phyloP scores from a whole-genome alignment of 140 eudicot genomes.

The Flaveria floridana region DNA sequence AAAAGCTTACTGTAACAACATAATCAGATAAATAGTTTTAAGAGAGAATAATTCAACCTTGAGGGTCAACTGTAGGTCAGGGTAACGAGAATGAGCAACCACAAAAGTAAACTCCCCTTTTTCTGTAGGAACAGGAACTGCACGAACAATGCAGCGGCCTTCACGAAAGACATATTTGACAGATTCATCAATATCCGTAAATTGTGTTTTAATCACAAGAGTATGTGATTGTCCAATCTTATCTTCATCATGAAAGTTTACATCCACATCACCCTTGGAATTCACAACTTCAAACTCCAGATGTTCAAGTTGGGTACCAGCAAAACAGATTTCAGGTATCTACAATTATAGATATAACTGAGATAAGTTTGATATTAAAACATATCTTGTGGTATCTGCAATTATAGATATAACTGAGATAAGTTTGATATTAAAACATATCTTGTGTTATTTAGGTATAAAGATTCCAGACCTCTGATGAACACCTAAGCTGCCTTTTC shows the following conservation, averaged over 20 bases:
- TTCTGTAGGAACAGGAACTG: constrained; percentile 55
- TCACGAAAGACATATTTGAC: constrained; percentile 47
- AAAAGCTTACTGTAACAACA: constrained; percentile 7
- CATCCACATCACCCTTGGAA: constrained; percentile 57
- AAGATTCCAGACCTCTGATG: constrained; percentile 41
- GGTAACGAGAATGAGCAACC: constrained; percentile 54
- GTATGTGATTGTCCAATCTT: constrained; percentile 50
- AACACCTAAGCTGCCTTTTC: constrained; percentile 46
- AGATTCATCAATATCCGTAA: constrained; percentile 40
- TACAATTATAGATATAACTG: constrained; percentile 24
- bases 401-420: too few species aligned
- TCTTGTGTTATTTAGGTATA: neutral
- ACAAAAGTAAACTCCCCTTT: constrained; percentile 46
- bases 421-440: too few species aligned
- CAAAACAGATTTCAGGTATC: constrained; percentile 56
- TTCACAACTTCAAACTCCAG: constrained; percentile 53
- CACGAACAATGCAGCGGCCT: constrained; percentile 61
- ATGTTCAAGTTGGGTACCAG: constrained; percentile 60
- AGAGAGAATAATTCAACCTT: constrained; percentile 38
- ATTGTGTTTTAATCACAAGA: constrained; percentile 44
- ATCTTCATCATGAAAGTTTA: constrained; percentile 54
- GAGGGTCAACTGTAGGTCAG: constrained; percentile 41
- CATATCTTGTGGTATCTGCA: neutral
- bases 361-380: neutral
- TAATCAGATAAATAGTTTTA: neutral